Evolutionary conservation across 2,329 filamentous ascomycete genomes (phyloP), one percentile per base, ranked within the genome.

Genomic region (Fusarium dimerum): DNA sequence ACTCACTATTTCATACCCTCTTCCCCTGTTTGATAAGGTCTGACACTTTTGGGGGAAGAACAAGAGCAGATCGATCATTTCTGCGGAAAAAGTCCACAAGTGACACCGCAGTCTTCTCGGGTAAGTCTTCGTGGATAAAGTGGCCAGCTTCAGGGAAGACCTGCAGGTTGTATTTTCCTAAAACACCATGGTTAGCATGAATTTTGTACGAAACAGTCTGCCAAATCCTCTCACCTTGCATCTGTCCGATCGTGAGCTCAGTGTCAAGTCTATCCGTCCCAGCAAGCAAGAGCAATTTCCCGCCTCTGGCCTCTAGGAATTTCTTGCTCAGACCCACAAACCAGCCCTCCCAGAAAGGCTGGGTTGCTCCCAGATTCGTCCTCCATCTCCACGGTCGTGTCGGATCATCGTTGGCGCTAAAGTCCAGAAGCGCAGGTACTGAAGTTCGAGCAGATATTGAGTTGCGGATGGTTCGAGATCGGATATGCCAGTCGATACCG

Each of bases 141-240:
- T 99, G 94, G 1, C 94, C 94, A 2, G 94, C 92, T 68, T 96
- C 90, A 1, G 94, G 92, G 64, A 97, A 89, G 7, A 99, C 92
- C 63, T 96, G 90, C 43, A 99, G 77, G 51, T 96, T 92, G 68
- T 97, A 99, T 79, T 97, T 97, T 6, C 92, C 88, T 85, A 29
- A 51, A 17, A 8, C 11, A 29, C 41, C 15, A n/a, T 17, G 30
- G 51, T 65, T 43, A 65, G 59, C 47, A 48, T 40, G 34, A 18
- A 34, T 18, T 16, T 16, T 29, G 26, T 30, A 20, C 30, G 48
- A 39, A 30, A n/a, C 11, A 6, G 32, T 18, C 10, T 11, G 32
- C 17, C 15, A 32, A 36, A 12, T 72, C 62, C 75, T 15, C 13
- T 36, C 32, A 89, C 90, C 92, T 78, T 97, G 92, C 92, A 97